phyloP scores from a whole-genome alignment of 805 yeast genomes.

The Nadsonia fulvescens region DNA sequence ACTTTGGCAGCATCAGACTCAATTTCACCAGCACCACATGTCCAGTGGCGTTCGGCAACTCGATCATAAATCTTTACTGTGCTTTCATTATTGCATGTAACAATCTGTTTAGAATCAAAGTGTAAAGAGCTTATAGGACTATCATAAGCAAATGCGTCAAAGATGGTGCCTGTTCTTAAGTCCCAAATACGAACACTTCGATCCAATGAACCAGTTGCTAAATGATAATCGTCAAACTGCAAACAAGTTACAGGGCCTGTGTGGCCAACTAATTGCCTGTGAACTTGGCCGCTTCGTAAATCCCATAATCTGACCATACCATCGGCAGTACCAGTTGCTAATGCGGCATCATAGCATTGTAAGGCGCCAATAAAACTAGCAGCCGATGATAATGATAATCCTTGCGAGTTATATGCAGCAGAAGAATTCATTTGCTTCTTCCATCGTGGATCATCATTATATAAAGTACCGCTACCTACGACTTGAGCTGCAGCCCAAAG shows the following conservation, averaged over 20 bases:
- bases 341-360: constrained; percentile 57
- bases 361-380: constrained; percentile 47
- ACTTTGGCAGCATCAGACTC: constrained; percentile 19
- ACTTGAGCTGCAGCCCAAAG: constrained; percentile 33
- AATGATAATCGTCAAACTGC: constrained; percentile 47
- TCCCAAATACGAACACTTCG: constrained; percentile 58
- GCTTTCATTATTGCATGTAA: constrained; percentile 31
- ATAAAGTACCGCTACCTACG: constrained; percentile 5
- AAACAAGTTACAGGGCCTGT: constrained; percentile 49
- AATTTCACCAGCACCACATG: constrained; percentile 27
- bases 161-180: constrained; percentile 43
- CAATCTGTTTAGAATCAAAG: constrained; percentile 41
- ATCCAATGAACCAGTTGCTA: constrained; percentile 48
- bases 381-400: too few species aligned
- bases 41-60: constrained; percentile 32
- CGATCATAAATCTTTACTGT: constrained; percentile 43
- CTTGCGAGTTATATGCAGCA: too few species aligned
- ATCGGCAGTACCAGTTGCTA: constrained; percentile 65
- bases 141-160: constrained; percentile 45
- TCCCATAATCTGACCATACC: constrained; percentile 67
- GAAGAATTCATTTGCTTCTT: constrained; percentile 6
- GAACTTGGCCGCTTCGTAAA: constrained; percentile 48
- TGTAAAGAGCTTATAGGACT: constrained; percentile 36
- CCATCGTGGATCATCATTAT: constrained; percentile 1
- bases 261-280: constrained; percentile 45